Base-by-base conservation (phyloP, 2,329 filamentous ascomycete species). In the Polytolypa hystricis region DNA sequence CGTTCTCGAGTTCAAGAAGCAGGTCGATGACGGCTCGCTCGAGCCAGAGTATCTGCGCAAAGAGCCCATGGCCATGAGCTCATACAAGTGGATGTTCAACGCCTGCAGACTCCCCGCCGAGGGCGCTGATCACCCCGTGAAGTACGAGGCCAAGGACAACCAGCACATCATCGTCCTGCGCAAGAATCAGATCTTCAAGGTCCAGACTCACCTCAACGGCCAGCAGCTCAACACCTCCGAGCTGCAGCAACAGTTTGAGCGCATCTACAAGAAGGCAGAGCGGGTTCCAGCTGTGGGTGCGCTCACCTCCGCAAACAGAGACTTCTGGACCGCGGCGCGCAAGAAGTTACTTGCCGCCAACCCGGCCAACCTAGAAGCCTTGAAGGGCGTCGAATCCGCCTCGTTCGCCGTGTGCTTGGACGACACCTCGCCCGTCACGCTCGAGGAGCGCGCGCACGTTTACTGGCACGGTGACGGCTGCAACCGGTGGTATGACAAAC, bases 41-140 rank as follows among this genome's bases (percentile, higher is more conserved):
- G 91, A 98, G 69, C 91, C 91, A 16, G 91, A 98, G 65, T 96
- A 95, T 67, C 94, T 98, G 86, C 93, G 93, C 70, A 87, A 86
- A 65, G 73, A 93, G 41, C 91, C 91, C 42, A 89, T 96, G 56
- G 91, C 87, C 62, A 98, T 98, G 91, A 86, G 86, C 70, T 91
- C 84, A 57, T 96, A 95, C 70, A 71, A 94, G 67, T 96, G 80
- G 75, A 98, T 98, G 91, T 98, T 98, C 74, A 96, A 98, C 65
- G 78, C 76, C 62, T 83, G 77, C 61, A 81, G 91, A 49, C 79
- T 96, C 27, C 81, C 89, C 19, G 81, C 82, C 37, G 81, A 80
- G 53, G 82, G 84, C 9, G 73, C 78, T 21, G 91, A 98, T 57
- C 77, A 84, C 55, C 81, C 84, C 7, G 69, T 82, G 57, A 95